Percentiles rank a stretch among this genome's conserved stretches.
Evolutionary conservation across 2,329 filamentous ascomycete species (phyloP).

Genomic region (Chalara sp.): DNA sequence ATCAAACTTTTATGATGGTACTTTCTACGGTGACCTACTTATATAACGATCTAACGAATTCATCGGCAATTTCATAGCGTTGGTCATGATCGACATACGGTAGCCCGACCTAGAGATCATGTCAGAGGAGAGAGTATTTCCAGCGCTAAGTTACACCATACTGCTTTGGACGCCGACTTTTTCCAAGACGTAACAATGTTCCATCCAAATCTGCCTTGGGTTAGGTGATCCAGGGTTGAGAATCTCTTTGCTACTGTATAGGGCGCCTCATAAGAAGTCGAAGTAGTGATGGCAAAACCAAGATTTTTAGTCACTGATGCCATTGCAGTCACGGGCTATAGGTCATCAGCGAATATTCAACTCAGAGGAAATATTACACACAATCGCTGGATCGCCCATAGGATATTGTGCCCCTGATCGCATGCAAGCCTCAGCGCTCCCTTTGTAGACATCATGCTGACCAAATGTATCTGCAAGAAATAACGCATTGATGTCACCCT

Average conservation of each 20-base stretch:
- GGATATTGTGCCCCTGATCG: conserved; percentile 60
- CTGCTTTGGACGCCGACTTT: conserved; percentile 58
- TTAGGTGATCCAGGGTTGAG: conserved; percentile 59
- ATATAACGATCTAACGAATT: conserved; percentile 35
- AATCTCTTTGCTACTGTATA: conserved; percentile 59
- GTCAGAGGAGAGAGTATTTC: conserved; percentile 34
- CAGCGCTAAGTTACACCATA: conserved; percentile 49
- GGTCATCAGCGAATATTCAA: too few species aligned
- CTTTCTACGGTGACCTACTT: too few species aligned
- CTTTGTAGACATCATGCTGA: conserved; percentile 60
- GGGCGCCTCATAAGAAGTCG: conserved; percentile 62
- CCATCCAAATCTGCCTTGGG: conserved; percentile 42
- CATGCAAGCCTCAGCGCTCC: conserved; percentile 48
- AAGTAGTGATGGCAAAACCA: conserved; percentile 58
- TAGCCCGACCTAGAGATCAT: too few species aligned
- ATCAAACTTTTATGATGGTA: conserved; percentile 28
- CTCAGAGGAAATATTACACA: too few species aligned
- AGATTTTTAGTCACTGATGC: conserved; percentile 58
- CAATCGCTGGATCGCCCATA: conserved; percentile 53
- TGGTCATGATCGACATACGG: conserved; percentile 54
- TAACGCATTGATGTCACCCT: conserved; percentile 55
- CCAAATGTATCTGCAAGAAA: conserved; percentile 60
- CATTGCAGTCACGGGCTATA: conserved; percentile 55
- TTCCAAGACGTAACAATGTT: conserved; percentile 54
- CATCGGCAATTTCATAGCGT: conserved; percentile 55